phyloP scores from a whole-genome alignment of 177 flowering plant species.

The Vitis hybrid region DNA sequence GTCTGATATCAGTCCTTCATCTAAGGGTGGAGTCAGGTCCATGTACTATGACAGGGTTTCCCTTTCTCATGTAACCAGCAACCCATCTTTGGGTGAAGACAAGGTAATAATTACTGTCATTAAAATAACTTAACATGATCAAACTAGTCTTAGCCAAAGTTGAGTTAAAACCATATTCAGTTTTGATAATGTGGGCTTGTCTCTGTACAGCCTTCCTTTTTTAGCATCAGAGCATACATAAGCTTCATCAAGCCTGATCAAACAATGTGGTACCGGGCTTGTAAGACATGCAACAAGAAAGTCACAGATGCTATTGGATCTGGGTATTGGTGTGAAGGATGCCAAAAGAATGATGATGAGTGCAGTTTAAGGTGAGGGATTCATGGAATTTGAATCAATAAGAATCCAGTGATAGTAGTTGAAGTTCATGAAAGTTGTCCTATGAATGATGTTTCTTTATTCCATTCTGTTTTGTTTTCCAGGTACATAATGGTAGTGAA shows the following conservation, averaged over 20 bases:
- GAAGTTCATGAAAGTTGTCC: background rate
- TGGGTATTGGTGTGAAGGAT: slow-evolving; percentile 95
- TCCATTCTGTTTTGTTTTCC: slow-evolving; percentile 6
- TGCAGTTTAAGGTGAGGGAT: slow-evolving; percentile 63
- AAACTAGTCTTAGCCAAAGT: background rate
- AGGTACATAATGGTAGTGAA: slow-evolving; percentile 79
- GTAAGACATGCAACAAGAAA: slow-evolving; percentile 89
- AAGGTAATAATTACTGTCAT: slow-evolving; percentile 49
- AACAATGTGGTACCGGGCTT: slow-evolving; percentile 93
- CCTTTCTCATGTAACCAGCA: slow-evolving; percentile 55
- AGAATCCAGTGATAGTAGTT: background rate
- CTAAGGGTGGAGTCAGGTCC: slow-evolving; percentile 51
- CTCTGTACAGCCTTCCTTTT: slow-evolving; percentile 62
- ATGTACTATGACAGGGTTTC: slow-evolving; percentile 74
- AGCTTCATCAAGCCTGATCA: slow-evolving; percentile 88
- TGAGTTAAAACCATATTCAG: background rate
- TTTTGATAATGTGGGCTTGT: slow-evolving; percentile 2
- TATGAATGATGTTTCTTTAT: background rate
- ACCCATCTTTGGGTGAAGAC: slow-evolving; percentile 79
- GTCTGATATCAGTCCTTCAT: slow-evolving; percentile 51
- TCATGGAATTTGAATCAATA: background rate
- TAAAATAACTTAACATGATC: background rate
- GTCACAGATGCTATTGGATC: slow-evolving; percentile 85
- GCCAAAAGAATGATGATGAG: slow-evolving; percentile 79
- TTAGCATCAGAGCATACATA: slow-evolving; percentile 59